Evolutionary conservation across 2,329 filamentous ascomycete genomes (phyloP), one percentile per base, ranked within the genome.

Genomic region (Neoscytalidium dimidiatum): DNA sequence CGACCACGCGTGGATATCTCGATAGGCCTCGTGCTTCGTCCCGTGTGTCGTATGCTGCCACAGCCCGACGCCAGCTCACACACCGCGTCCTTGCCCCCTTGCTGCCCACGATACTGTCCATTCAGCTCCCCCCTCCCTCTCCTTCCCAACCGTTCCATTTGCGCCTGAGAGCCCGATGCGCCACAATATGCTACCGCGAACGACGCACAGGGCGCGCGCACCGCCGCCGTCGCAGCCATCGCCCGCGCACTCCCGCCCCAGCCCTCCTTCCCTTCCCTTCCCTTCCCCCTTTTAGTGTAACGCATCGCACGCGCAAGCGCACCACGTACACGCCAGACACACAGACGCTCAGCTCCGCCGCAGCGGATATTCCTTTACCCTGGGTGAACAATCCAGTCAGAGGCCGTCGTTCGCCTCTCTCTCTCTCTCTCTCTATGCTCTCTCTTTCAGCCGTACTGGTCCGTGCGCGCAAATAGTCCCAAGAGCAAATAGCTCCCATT

Each of bases 1-100:
- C 33, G 35, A 14, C 21, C 56, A 29, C 56, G 41, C 38, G 56
- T 41, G 35, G 35, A 60, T 60, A 46, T 60, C 56, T 60, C 56
- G 56, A 60, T 60, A 46, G 38, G 26, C 56, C 38, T 44, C 56
- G 38, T 60, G 56, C 38, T 60, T 60, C 41, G 56, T 60, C 38
- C 56, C 56, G 56, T 19, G 17, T n/a, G 46, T n/a, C 46, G 13
- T 17, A 28, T 14, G 13, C 23, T n/a, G 35, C 49, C 26, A 33
- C 28, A 14, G 13, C 26, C 14, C 28, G 5, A 17, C 13, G 28
- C 48, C 29, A 3, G 29, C 44, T 23, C 13, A n/a, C 41, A 11
- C 44, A 48, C 28, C 6, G 19, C 19, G 9, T 48, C 44, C 44
- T 26, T 11, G n/a, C n/a, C n/a, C n/a, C n/a, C n/a, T n/a, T n/a